These are phyloP conservation scores for Pythium grandisporangium DNA, from an alignment of 352 stramenopile genomes.

Conservation along the genomic window DNA sequence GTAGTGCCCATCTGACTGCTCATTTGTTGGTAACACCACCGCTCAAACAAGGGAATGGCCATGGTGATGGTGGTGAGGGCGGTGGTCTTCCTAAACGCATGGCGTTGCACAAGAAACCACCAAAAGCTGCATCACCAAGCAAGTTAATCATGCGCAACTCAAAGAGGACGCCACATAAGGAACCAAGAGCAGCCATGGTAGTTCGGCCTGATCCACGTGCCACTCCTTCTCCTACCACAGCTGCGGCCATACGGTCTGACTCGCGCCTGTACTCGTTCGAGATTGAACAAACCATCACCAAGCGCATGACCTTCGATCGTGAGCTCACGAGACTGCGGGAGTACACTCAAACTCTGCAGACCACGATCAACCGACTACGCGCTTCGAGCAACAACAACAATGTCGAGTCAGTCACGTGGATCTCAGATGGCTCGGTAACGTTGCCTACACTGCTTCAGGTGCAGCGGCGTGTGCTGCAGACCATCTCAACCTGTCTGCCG, in stretches of 20 bases:
- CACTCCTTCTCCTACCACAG: slow-evolving; percentile 1
- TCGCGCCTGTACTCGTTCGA: slow-evolving; percentile 33
- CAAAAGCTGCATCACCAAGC: not conserved
- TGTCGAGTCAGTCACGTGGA: slow-evolving; percentile 7
- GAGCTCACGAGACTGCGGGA: slow-evolving; percentile 22
- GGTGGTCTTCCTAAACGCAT: no score
- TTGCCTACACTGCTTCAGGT: slow-evolving; percentile 53
- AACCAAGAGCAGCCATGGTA: not conserved
- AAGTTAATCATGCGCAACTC: not conserved
- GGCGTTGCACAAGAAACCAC: no score
- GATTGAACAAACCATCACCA: slow-evolving; percentile 40
- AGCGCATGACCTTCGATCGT: slow-evolving; percentile 41
- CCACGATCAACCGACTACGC: slow-evolving; percentile 7
- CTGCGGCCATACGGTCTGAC: no score
- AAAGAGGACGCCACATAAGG: not conserved
- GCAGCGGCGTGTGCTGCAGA: slow-evolving; percentile 46
- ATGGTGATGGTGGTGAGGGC: not conserved
- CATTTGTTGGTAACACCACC: slow-evolving; percentile 12
- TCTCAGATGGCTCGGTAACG: slow-evolving; percentile 11
- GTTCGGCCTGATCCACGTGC: not conserved
- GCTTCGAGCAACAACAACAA: slow-evolving; percentile 1
- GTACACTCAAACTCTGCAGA: slow-evolving; percentile 25
- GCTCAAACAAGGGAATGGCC: not conserved
- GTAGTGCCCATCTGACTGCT: slow-evolving; percentile 43
- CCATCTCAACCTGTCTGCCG: slow-evolving; percentile 39